phyloP scores from a whole-genome alignment of 2,329 filamentous ascomycete species.

The Westerdykella sp. region DNA sequence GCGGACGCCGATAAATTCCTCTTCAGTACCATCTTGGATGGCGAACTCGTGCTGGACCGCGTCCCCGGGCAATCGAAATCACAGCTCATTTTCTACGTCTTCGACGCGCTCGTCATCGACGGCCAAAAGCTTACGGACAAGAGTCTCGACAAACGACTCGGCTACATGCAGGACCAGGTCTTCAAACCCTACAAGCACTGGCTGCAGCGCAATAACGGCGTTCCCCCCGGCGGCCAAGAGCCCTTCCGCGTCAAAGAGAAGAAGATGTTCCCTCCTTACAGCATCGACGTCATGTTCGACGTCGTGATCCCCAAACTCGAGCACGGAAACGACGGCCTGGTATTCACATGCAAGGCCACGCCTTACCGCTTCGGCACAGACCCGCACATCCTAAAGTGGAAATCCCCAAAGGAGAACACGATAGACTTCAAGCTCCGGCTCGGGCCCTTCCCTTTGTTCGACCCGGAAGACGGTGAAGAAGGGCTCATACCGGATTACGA shows the following conservation, averaged over 20 bases:
- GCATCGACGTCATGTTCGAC: slow-evolving; percentile 70
- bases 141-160: slow-evolving; percentile 81
- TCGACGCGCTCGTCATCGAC: slow-evolving; percentile 84
- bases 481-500: slow-evolving; percentile 70
- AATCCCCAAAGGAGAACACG: slow-evolving; percentile 89
- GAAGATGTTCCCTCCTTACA: slow-evolving; percentile 82
- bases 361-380: slow-evolving; percentile 88
- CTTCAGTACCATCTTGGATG: slow-evolving; percentile 76
- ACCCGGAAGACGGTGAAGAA: slow-evolving; percentile 63
- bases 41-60: slow-evolving; percentile 86
- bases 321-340: slow-evolving; percentile 93
- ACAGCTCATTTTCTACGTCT: slow-evolving; percentile 75
- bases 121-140: slow-evolving; percentile 67
- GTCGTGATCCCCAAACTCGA: slow-evolving; percentile 74
- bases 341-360: slow-evolving; percentile 90
- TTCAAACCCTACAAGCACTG: slow-evolving; percentile 63
- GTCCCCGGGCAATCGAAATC: slow-evolving; percentile 58
- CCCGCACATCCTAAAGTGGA: slow-evolving; percentile 94
- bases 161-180: slow-evolving; percentile 73
- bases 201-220: slow-evolving; percentile 42
- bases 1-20: slow-evolving; percentile 59
- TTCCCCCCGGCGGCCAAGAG: slow-evolving; percentile 59
- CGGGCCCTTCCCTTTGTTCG: slow-evolving; percentile 61
- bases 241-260: slow-evolving; percentile 84
- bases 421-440: slow-evolving; percentile 83